Percentiles rank a stretch among this genome's conserved stretches.
Conservation (phyloP, 768 basidiomycete genomes). For the Kwoniella newhampshirensis region DNA sequence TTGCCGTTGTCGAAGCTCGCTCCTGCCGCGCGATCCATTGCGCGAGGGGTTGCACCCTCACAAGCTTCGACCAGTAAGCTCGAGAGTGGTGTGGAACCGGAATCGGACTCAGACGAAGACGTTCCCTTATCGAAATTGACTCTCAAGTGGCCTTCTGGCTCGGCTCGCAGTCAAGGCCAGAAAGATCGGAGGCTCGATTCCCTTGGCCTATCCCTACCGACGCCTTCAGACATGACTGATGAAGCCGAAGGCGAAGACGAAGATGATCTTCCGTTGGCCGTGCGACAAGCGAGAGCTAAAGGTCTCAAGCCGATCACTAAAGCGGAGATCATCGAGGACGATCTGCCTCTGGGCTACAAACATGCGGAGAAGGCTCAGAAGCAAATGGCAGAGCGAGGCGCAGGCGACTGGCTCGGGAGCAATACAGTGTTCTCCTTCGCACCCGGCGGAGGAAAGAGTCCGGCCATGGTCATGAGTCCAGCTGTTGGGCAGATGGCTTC, state of each 20-base stretch:
- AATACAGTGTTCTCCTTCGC: not conserved
- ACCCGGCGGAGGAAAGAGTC: not conserved
- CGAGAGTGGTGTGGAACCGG: conserved; percentile 2
- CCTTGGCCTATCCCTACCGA: not conserved
- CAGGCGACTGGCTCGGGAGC: not conserved
- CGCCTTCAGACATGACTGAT: too few species aligned
- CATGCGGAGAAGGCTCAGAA: conserved; percentile 32
- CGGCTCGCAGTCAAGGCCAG: not conserved
- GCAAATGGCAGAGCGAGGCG: conserved; percentile 12
- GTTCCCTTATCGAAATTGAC: conserved; percentile 14
- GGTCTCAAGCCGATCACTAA: conserved; percentile 15
- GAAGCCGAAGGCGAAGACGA: conserved; percentile 29
- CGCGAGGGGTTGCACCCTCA: not conserved
- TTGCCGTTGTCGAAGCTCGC: conserved; percentile 44
- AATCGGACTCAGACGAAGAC: conserved; percentile 17
- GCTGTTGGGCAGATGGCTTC: too few species aligned
- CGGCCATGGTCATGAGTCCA: conserved; percentile 5
- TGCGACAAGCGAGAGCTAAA: conserved; percentile 23
- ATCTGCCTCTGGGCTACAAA: conserved; percentile 47
- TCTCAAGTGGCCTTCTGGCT: conserved; percentile 6
- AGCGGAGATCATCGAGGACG: conserved; percentile 40
- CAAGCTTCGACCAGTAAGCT: not conserved
- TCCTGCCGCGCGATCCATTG: not conserved
- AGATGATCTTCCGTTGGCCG: conserved; percentile 45
- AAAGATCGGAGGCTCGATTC: conserved; percentile 1